phyloP scores from a whole-genome alignment of 352 stramenopile genomes.

The Elongisporangium undulatum region DNA sequence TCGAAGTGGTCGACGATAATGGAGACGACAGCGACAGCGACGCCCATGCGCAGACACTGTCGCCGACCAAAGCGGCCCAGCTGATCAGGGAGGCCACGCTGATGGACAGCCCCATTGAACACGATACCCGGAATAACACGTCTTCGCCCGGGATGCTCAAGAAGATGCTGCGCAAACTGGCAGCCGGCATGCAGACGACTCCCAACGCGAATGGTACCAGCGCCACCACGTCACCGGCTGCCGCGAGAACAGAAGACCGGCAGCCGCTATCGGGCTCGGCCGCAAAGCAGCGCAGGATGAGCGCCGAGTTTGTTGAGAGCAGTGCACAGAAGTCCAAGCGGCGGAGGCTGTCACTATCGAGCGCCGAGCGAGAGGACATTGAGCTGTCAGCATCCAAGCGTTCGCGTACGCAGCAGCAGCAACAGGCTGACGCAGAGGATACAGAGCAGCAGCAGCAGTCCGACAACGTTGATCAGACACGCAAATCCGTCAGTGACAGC shows the following conservation, averaged over 20 bases:
- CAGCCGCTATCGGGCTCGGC: neutral
- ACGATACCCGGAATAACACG: conserved; percentile 20
- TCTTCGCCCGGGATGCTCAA: conserved; percentile 22
- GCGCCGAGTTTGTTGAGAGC: neutral
- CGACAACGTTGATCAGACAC: conserved; percentile 3
- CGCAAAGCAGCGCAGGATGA: neutral
- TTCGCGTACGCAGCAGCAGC: conserved; percentile 2
- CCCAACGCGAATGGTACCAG: conserved; percentile 7
- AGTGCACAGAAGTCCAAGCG: neutral
- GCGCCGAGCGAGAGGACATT: neutral
- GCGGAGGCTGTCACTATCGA: neutral
- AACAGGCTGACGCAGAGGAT: conserved; percentile 4
- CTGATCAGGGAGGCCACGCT: conserved; percentile 15
- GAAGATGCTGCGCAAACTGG: conserved; percentile 12
- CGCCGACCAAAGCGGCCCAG: conserved; percentile 31
- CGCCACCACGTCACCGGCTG: conserved; percentile 1
- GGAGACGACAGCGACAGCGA: conserved; percentile 4
- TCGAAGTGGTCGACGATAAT: neutral
- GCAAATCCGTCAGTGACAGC: conserved; percentile 23
- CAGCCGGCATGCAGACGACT: conserved; percentile 1
- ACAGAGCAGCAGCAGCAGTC: neutral
- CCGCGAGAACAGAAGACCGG: neutral
- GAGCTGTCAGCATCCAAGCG: neutral
- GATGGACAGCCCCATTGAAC: conserved; percentile 9
- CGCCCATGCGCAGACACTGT: conserved; percentile 29